Conservation (phyloP, 163 green algal species). For the Coccomyxa subellipsoidea region DNA sequence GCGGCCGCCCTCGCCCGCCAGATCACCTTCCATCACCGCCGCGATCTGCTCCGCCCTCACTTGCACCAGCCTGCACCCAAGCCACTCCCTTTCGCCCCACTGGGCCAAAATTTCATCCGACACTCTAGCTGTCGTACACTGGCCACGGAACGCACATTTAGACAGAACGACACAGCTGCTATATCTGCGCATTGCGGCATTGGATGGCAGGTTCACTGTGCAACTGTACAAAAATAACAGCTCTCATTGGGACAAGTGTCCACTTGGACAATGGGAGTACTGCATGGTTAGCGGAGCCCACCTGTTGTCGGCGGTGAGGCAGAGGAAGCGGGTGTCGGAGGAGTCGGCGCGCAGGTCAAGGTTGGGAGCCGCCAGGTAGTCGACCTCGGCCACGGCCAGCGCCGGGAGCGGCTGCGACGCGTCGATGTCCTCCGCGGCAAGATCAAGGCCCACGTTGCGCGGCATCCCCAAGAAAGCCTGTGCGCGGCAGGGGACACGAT, state of each 20-base stretch:
- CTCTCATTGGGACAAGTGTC: too few relatives aligned
- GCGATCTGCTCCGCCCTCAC: conserved; percentile 36
- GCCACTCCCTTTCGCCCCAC: too few relatives aligned
- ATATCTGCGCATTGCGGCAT: too few relatives aligned
- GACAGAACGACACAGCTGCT: too few relatives aligned
- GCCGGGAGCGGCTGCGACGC: conserved; percentile 12
- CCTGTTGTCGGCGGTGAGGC: conserved; percentile 54
- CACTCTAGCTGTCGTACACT: too few relatives aligned
- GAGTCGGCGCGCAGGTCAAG: neutral
- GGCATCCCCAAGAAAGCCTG: conserved; percentile 21
- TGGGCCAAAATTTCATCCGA: neutral
- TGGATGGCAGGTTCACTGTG: too few relatives aligned
- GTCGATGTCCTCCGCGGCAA: conserved; percentile 33
- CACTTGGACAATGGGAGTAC: too few relatives aligned
- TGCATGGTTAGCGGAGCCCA: neutral
- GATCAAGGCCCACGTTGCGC: conserved; percentile 34
- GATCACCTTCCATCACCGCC: conserved; percentile 2
- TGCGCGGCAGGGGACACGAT: too few relatives aligned
- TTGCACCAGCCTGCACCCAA: conserved; percentile 23
- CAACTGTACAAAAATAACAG: too few relatives aligned
- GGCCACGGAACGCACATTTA: too few relatives aligned
- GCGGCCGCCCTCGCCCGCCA: neutral
- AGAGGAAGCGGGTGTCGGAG: conserved; percentile 29
- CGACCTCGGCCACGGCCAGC: conserved; percentile 28
- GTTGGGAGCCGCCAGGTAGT: conserved; percentile 12